phyloP scores from a whole-genome alignment of 192 early-diverging fungal species.

The Pilaira anomala region DNA sequence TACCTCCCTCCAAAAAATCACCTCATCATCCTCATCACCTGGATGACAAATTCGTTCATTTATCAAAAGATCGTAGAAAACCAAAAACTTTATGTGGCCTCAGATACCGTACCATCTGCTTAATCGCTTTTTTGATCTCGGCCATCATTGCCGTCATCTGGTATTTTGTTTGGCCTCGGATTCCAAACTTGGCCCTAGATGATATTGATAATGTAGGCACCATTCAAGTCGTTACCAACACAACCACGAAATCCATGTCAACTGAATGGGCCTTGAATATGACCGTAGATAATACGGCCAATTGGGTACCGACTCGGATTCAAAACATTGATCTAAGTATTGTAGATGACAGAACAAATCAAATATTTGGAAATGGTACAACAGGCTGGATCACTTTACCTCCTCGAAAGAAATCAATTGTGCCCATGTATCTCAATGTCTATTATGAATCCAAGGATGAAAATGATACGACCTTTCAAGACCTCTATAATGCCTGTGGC shows the following conservation, averaged over 20 bases:
- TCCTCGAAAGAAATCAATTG: neutral
- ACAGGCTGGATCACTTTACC: constrained; percentile 15
- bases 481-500: constrained; percentile 28
- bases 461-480: constrained; percentile 21
- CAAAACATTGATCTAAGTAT: constrained; percentile 13
- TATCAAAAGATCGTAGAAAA: constrained; percentile 4
- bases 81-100: constrained; percentile 12
- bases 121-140: neutral
- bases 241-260: constrained; percentile 7
- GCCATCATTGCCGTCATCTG: constrained; percentile 15
- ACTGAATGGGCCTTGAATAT: constrained; percentile 27
- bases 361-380: constrained; percentile 19
- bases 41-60: no score
- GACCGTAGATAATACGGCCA: constrained; percentile 22
- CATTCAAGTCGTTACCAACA: constrained; percentile 1
- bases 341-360: constrained; percentile 15
- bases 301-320: constrained; percentile 29
- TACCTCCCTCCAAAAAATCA: neutral
- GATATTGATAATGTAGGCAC: constrained; percentile 2
- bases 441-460: constrained; percentile 16
- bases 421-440: constrained; percentile 10
- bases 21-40: neutral
- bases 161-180: constrained; percentile 28
- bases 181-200: constrained; percentile 10
- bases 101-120: neutral